Evolutionary conservation across 352 stramenopile species (phyloP).

Genomic region (Globisporangium heterothallicum): DNA sequence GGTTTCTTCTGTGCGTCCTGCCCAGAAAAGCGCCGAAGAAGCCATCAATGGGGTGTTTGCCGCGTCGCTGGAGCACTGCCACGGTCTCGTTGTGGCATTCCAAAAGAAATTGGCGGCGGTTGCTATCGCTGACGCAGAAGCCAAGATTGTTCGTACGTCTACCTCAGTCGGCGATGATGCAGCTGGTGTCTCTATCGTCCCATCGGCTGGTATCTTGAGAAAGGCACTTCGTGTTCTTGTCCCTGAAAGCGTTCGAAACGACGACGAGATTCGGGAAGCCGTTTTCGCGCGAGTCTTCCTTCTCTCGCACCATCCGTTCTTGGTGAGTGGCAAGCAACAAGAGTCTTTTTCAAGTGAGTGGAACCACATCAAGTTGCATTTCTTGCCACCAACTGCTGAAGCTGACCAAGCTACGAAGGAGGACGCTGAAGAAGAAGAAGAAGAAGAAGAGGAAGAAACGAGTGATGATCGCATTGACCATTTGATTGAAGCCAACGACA

Average conservation of each 20-base stretch:
- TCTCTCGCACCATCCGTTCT: conserved; percentile 66
- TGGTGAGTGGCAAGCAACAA: conserved; percentile 55
- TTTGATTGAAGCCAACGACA: conserved; percentile 64
- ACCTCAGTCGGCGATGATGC: conserved; percentile 23
- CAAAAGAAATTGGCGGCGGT: conserved; percentile 48
- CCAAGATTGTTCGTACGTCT: conserved; percentile 10
- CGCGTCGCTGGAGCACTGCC: conserved; percentile 52
- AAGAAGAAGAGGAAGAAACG: conserved; percentile 34
- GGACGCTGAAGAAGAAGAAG: conserved; percentile 20
- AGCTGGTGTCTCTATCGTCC: conserved; percentile 21
- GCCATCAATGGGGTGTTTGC: conserved; percentile 46
- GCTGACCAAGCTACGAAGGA: conserved; percentile 1
- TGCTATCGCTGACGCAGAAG: conserved; percentile 29
- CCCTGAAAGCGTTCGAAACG: conserved; percentile 26
- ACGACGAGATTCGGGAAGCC: conserved; percentile 25
- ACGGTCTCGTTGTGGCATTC: conserved; percentile 44
- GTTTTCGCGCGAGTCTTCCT: conserved; percentile 54
- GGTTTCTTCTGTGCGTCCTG: conserved; percentile 36
- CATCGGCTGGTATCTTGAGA: conserved; percentile 51
- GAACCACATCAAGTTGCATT: conserved; percentile 53
- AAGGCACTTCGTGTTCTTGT: conserved; percentile 54
- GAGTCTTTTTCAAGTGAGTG: conserved; percentile 58
- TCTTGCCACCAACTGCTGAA: conserved; percentile 25
- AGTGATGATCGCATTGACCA: conserved; percentile 73
- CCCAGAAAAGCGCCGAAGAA: conserved; percentile 42